A percentile compares a stretch with the other conserved stretches of the same genome.
phyloP scores from a whole-genome alignment of 2,329 filamentous ascomycete genomes.

The Madurella fahalii region DNA sequence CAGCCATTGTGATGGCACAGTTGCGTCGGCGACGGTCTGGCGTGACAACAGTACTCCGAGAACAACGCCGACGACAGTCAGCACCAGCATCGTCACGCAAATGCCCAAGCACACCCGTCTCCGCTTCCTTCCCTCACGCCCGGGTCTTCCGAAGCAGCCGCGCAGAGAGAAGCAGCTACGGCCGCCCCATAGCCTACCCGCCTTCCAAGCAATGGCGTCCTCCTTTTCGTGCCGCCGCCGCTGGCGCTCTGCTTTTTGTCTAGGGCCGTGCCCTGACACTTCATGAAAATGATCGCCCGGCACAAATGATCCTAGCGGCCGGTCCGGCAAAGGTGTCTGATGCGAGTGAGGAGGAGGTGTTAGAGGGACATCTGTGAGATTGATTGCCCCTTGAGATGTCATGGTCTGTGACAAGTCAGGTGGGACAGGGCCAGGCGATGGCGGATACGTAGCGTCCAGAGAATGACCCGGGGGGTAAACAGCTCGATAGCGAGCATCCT shows the following conservation, averaged over 20 bases:
- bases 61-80: constrained; percentile 55
- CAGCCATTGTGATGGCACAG: constrained; percentile 59
- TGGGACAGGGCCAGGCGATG: constrained; percentile 58
- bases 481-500: constrained; percentile 49
- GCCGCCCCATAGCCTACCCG: constrained; percentile 62
- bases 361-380: constrained; percentile 55
- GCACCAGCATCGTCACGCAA: constrained; percentile 45
- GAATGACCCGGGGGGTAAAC: constrained; percentile 55
- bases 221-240: constrained; percentile 61
- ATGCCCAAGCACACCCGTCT: constrained; percentile 57
- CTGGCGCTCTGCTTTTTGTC: constrained; percentile 46
- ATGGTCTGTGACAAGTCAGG: constrained; percentile 60
- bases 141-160: constrained; percentile 62
- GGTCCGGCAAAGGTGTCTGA: constrained; percentile 38
- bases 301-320: constrained; percentile 43
- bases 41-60: constrained; percentile 55
- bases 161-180: constrained; percentile 57
- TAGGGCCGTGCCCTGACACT: constrained; percentile 35
- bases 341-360: constrained; percentile 36
- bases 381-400: constrained; percentile 57
- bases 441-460: constrained; percentile 44
- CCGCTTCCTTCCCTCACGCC: constrained; percentile 59
- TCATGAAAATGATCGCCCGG: constrained; percentile 42
- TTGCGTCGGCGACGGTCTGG: constrained; percentile 29
- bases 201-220: constrained; percentile 53